Evolutionary conservation across 768 basidiomycete species (phyloP).

Genomic region (Amanita thiersii): DNA sequence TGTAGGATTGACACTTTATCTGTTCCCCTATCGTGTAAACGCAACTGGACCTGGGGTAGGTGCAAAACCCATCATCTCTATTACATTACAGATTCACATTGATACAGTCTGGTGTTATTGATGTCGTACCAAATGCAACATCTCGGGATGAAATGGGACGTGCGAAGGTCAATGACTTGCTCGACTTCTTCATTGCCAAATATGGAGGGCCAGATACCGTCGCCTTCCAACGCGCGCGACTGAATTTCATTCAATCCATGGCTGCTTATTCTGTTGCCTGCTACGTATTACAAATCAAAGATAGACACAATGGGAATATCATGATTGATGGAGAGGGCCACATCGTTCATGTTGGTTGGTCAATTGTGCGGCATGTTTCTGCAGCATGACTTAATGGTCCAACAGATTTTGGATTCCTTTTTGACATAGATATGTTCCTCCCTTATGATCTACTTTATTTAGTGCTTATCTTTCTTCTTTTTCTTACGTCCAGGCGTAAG

Average conservation of each 20-base stretch:
- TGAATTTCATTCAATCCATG: conserved; percentile 99
- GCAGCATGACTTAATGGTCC: conserved; percentile 4
- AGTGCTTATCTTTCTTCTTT: conserved; percentile 17
- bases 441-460: conserved; percentile 5
- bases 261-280: conserved; percentile 98
- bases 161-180: conserved; percentile 93
- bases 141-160: conserved; percentile 99
- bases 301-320: conserved; percentile 98
- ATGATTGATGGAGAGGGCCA: conserved; percentile 99
- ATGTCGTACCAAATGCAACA: conserved; percentile 95
- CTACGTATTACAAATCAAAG: conserved; percentile 98
- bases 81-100: conserved; percentile 1
- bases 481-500: conserved; percentile 63
- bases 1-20: conserved; percentile 83
- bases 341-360: conserved; percentile 88
- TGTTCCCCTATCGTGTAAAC: conserved; percentile 94
- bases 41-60: conserved; percentile 93
- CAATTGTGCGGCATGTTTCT: neutral
- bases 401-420: conserved; percentile 91
- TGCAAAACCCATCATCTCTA: conserved; percentile 9
- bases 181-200: conserved; percentile 89
- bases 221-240: conserved; percentile 84
- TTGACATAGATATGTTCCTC: conserved; percentile 92
- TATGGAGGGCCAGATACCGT: conserved; percentile 88
- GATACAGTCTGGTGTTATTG: conserved; percentile 89